Evolutionary conservation across 768 basidiomycete genomes (phyloP).

Genomic region (Kwoniella dendrophila): DNA sequence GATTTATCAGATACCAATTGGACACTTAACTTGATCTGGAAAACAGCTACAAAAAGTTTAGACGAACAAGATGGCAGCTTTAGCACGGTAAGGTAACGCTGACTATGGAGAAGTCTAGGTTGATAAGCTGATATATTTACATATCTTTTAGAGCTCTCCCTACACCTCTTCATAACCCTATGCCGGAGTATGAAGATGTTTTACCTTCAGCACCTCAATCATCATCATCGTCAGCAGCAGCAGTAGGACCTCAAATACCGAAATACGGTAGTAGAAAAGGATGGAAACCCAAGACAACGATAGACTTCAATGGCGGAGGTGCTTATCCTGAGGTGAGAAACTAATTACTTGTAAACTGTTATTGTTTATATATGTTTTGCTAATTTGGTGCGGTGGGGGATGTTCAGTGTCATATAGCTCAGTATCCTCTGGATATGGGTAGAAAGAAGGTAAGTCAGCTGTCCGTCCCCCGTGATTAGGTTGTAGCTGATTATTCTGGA

Average conservation of each 20-base stretch:
- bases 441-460: constrained; percentile 87
- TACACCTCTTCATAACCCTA: constrained; percentile 47
- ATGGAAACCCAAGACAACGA: constrained; percentile 80
- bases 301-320: constrained; percentile 71
- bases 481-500: background rate
- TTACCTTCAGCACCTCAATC: constrained; percentile 6
- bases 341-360: background rate
- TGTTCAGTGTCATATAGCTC: constrained; percentile 97
- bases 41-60: background rate
- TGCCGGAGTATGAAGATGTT: constrained; percentile 42
- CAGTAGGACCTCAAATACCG: constrained; percentile 62
- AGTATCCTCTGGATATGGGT: constrained; percentile 94
- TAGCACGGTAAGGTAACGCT: constrained; percentile 67
- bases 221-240: constrained; percentile 17
- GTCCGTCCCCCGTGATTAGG: background rate
- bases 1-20: background rate
- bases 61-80: constrained; percentile 64
- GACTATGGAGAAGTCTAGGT: background rate
- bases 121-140: background rate
- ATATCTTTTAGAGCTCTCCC: constrained; percentile 48
- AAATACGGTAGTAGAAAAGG: constrained; percentile 80
- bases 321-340: constrained; percentile 54
- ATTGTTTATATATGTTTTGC: background rate
- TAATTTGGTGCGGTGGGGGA: constrained; percentile 59
- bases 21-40: background rate